These are phyloP conservation scores for Claviceps sp. DNA, from an alignment of 2,329 filamentous ascomycete species.

Conservation along the genomic window DNA sequence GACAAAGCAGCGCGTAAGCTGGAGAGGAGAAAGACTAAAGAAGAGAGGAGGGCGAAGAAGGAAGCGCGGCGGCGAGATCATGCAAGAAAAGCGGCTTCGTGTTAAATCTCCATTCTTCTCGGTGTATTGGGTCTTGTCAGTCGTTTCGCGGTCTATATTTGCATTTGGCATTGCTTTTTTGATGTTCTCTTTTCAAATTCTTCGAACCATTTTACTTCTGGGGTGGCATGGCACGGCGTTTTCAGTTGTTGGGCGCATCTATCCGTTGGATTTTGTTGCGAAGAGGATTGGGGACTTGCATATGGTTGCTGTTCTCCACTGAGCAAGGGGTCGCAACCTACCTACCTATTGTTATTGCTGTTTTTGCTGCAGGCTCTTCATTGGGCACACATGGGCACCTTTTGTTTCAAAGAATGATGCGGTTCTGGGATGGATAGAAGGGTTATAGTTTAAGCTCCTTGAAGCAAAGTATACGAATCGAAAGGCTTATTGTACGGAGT, in stretches of 20 bases:
- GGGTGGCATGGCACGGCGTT: conserved; percentile 6
- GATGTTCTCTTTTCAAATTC: neutral
- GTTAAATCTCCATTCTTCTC: neutral
- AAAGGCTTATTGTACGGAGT: too few species aligned
- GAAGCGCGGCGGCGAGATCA: conserved; percentile 27
- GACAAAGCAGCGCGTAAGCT: conserved; percentile 12
- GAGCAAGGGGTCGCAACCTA: too few species aligned
- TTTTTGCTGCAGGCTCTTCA: neutral
- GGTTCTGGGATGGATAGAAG: neutral
- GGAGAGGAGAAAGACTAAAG: conserved; percentile 13
- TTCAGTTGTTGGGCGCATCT: neutral
- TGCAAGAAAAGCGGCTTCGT: conserved; percentile 15
- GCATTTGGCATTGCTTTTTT: neutral
- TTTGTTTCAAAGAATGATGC: neutral
- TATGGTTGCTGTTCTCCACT: too few species aligned
- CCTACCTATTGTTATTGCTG: too few species aligned
- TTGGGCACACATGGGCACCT: neutral
- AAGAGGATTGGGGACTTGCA: neutral
- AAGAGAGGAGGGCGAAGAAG: conserved; percentile 32
- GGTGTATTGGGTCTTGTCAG: neutral
- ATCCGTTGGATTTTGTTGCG: neutral
- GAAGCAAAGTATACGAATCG: too few species aligned
- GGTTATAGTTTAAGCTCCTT: too few species aligned
- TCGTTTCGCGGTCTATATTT: neutral
- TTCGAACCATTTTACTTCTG: neutral